Base-by-base conservation (phyloP, 2,329 filamentous ascomycete genomes). In the Triangularia verruculosa region DNA sequence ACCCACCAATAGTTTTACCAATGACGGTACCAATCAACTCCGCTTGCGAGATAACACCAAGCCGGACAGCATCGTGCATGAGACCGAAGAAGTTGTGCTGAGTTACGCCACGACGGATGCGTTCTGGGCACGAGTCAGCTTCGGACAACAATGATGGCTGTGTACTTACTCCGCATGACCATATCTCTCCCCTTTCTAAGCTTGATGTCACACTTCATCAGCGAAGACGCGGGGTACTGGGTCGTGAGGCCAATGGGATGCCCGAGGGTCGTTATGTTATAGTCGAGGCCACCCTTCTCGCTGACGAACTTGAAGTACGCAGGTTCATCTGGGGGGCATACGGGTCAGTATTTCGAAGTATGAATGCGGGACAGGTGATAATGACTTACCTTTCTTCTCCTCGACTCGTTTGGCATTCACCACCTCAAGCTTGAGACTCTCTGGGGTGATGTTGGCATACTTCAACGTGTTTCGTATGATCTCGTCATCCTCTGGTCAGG, bases 201-300 rank as follows among this genome's bases (percentile, higher is more conserved):
- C 52, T 72, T 73, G 64, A 73, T 73, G 51, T 70, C 68, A 55
- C 72, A 72, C 30, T 66, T 69, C 51, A 53, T 58, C 57, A 73
- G 65, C 13, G 65, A 67, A 13, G 71, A 70, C 13, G 25, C 60
- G 20, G 70, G 67, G 53, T 73, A 73, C 30, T 71, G 63, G n/a
- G 71, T 72, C 34, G 68, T 71, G 28, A 73, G 59, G 0, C 68
- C 67, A 43, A 73, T 65, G 11, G 70, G 64, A 43, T 73, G 71
- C n/a, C 71, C 70, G 6, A 73, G 68, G 32, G 68, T 70, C 12
- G 63, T 72, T 58, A 74, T 69, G 22, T 61, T 66, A 65, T 73
- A 73, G 66, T 73, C 68, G n/a, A 74, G 66, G 5, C 66, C 62
- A 17, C 64, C 66, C 30, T 61, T 65, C 24, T 70, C 66, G 55